Evolutionary conservation across 805 yeast species (phyloP).

Genomic region (Debaryomyces prosopidis): DNA sequence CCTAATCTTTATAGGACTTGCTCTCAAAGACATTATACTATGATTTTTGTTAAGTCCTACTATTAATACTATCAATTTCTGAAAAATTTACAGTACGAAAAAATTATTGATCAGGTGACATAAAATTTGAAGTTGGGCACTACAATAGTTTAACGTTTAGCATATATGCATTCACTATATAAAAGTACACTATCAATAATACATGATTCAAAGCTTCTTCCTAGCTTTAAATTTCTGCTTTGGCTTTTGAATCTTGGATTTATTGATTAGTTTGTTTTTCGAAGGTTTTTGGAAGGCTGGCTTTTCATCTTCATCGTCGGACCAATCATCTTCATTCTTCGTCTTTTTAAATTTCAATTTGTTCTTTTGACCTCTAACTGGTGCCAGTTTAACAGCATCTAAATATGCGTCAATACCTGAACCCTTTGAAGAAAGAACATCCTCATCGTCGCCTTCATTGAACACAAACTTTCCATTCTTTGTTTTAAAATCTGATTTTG

Average conservation of each 20-base stretch:
- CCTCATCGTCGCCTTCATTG: slow-evolving; percentile 52
- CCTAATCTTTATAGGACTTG: slow-evolving; percentile 81
- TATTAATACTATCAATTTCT: background rate
- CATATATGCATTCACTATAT: background rate
- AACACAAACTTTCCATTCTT: slow-evolving; percentile 71
- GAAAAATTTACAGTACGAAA: background rate
- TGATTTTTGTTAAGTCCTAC: background rate
- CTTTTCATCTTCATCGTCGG: slow-evolving; percentile 41
- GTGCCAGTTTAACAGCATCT: slow-evolving; percentile 91
- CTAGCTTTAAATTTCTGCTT: slow-evolving; percentile 57
- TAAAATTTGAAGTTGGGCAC: background rate
- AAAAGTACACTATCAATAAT: background rate
- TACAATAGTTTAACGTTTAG: background rate
- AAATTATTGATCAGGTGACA: background rate
- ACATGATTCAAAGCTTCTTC: slow-evolving; percentile 50
- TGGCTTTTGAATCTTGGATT: slow-evolving; percentile 33
- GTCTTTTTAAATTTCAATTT: slow-evolving; percentile 83
- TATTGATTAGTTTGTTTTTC: slow-evolving; percentile 13
- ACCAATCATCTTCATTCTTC: slow-evolving; percentile 49
- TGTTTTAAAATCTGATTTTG: slow-evolving; percentile 45
- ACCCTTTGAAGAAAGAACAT: slow-evolving; percentile 41
- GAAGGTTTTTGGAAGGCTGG: slow-evolving; percentile 9
- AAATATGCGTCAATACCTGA: slow-evolving; percentile 86
- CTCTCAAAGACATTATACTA: background rate
- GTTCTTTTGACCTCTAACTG: slow-evolving; percentile 90